phyloP scores from a whole-genome alignment of 768 basidiomycete genomes.

The Xanthoconium purpureum region DNA sequence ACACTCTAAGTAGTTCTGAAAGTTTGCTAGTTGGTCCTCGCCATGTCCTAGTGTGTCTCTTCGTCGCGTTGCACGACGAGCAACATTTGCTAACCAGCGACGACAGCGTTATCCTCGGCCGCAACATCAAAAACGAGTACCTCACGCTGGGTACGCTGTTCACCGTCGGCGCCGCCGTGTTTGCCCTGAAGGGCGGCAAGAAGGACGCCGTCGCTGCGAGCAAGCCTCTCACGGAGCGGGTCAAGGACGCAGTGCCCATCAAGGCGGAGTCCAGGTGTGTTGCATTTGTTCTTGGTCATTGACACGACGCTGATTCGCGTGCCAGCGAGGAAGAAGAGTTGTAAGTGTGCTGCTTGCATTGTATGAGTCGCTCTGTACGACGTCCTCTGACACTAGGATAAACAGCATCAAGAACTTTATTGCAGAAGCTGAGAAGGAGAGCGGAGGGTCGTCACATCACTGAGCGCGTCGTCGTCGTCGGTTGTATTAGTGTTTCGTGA shows the following conservation, averaged over 20 bases:
- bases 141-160: constrained; percentile 67
- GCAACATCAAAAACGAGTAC: constrained; percentile 79
- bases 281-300: neutral
- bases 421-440: constrained; percentile 78
- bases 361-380: constrained; percentile 25
- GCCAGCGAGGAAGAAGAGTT: constrained; percentile 80
- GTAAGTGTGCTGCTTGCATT: constrained; percentile 44
- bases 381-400: constrained; percentile 43
- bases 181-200: constrained; percentile 56
- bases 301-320: constrained; percentile 4
- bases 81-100: constrained; percentile 1
- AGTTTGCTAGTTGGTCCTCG: constrained; percentile 7
- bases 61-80: neutral
- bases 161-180: constrained; percentile 52
- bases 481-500: constrained; percentile 3
- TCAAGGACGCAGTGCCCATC: constrained; percentile 62
- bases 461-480: constrained; percentile 13
- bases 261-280: constrained; percentile 69
- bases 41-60: constrained; percentile 46
- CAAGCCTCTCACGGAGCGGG: constrained; percentile 49
- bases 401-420: constrained; percentile 78
- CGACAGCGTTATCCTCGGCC: constrained; percentile 70
- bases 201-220: constrained; percentile 40
- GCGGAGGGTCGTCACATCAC: constrained; percentile 39
- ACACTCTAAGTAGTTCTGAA: too few relatives aligned